Conservation (phyloP, 768 basidiomycete species). For the Lactarius deliciosus region DNA sequence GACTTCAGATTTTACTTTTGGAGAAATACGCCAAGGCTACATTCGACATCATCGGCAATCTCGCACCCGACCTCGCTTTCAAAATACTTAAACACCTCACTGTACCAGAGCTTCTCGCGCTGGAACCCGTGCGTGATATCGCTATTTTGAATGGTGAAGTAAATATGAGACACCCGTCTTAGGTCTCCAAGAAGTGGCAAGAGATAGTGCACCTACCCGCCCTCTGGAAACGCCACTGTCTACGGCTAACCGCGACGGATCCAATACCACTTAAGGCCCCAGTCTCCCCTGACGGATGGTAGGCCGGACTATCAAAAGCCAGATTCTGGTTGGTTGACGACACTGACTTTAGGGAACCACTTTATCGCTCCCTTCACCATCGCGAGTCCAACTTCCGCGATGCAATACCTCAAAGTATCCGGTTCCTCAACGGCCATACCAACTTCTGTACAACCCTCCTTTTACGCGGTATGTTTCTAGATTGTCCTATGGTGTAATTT, state of each 20-base stretch:
- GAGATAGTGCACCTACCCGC: slow-evolving; percentile 58
- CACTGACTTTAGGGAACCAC: slow-evolving; percentile 46
- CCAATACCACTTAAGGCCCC: slow-evolving; percentile 66
- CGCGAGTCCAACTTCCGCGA: slow-evolving; percentile 82
- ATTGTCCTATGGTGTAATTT: not conserved
- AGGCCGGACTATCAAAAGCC: slow-evolving; percentile 34
- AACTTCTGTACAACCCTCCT: slow-evolving; percentile 85
- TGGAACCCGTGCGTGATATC: slow-evolving; percentile 49
- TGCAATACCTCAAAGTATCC: slow-evolving; percentile 71
- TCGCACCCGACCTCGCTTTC: slow-evolving; percentile 65
- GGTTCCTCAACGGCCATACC: slow-evolving; percentile 80
- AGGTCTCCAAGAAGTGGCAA: slow-evolving; percentile 49
- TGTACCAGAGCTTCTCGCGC: slow-evolving; percentile 59
- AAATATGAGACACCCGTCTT: slow-evolving; percentile 6
- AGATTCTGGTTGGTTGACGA: not conserved
- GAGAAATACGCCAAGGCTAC: slow-evolving; percentile 82
- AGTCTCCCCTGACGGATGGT: slow-evolving; percentile 70
- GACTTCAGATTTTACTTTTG: slow-evolving; percentile 77
- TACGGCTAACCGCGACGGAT: slow-evolving; percentile 69
- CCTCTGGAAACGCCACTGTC: slow-evolving; percentile 75
- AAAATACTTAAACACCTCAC: slow-evolving; percentile 58
- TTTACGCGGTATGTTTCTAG: slow-evolving; percentile 46
- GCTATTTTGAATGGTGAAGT: not conserved
- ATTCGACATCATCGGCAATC: slow-evolving; percentile 75
- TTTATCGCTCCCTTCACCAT: slow-evolving; percentile 81